These are phyloP conservation scores for Coniochaeta sp. DNA, from an alignment of 2,329 filamentous ascomycete genomes.

Conservation along the genomic window DNA sequence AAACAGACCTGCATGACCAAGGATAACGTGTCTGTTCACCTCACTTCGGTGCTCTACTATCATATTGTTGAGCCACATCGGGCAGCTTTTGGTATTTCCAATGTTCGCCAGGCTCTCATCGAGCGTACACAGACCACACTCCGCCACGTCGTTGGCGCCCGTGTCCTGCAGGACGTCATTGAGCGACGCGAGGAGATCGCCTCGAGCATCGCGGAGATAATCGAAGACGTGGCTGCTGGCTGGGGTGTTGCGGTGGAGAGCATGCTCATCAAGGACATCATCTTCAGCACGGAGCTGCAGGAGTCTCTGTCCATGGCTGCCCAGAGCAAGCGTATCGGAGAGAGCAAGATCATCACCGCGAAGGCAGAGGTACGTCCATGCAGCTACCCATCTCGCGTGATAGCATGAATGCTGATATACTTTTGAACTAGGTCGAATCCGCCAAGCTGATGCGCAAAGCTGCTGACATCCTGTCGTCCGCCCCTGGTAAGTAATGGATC, in stretches of 20 bases:
- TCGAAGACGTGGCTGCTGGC: constrained; percentile 85
- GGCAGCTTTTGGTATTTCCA: constrained; percentile 91
- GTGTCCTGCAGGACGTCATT: constrained; percentile 94
- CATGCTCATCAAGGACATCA: constrained; percentile 99
- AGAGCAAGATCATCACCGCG: constrained; percentile 96
- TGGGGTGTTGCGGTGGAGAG: constrained; percentile 97
- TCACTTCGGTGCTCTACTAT: constrained; percentile 99
- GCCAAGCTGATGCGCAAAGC: constrained; percentile 92
- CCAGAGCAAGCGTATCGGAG: constrained; percentile 96
- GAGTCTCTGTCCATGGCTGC: constrained; percentile 97
- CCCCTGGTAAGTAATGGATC: constrained; percentile 48
- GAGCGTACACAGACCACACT: constrained; percentile 98
- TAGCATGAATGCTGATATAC: too few species aligned
- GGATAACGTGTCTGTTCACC: constrained; percentile 90
- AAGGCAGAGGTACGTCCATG: constrained; percentile 62
- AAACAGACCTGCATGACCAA: constrained; percentile 99
- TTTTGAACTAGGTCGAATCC: constrained; percentile 37
- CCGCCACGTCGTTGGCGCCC: constrained; percentile 90
- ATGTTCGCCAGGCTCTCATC: constrained; percentile 90
- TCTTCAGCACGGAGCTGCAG: constrained; percentile 92
- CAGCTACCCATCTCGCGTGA: background rate
- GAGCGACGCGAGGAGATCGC: constrained; percentile 97
- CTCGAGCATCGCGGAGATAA: constrained; percentile 90
- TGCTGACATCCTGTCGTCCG: constrained; percentile 84
- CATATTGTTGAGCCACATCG: constrained; percentile 94